These are phyloP conservation scores for Paraphoma sp. DNA, from an alignment of 2,329 filamentous ascomycete species.

Conservation along the genomic window DNA sequence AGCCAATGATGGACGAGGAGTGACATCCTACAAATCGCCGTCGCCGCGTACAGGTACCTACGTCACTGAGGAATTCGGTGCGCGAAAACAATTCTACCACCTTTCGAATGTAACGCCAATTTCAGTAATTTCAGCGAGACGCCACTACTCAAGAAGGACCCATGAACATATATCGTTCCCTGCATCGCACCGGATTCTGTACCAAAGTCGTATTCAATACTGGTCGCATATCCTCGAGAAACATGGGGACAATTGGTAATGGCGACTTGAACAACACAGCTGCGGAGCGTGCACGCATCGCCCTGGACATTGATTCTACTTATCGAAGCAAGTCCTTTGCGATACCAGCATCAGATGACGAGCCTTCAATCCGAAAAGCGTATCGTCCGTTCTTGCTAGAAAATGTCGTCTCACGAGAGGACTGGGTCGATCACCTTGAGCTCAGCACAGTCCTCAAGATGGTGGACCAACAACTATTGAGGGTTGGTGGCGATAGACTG, in stretches of 20 bases:
- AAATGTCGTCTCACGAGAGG: conserved; percentile 45
- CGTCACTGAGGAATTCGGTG: background rate
- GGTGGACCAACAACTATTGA: conserved; percentile 55
- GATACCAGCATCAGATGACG: conserved; percentile 56
- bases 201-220: background rate
- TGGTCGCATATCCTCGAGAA: background rate
- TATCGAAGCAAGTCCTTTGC: conserved; percentile 47
- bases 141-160: too few relatives aligned
- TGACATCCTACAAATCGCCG: background rate
- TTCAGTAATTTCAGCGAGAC: too few relatives aligned
- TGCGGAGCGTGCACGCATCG: conserved; percentile 19
- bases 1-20: background rate
- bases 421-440: conserved; percentile 66
- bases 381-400: conserved; percentile 66
- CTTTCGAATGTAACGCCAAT: too few relatives aligned
- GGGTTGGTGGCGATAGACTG: conserved; percentile 49
- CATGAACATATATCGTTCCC: background rate
- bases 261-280: conserved; percentile 36
- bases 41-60: background rate
- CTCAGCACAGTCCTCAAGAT: conserved; percentile 60
- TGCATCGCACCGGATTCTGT: background rate
- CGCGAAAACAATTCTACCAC: too few relatives aligned
- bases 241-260: conserved; percentile 4
- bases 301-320: conserved; percentile 16
- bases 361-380: conserved; percentile 51